Conservation (phyloP, 495 filamentous ascomycete species). For the Annulohypoxylon moriforme region DNA sequence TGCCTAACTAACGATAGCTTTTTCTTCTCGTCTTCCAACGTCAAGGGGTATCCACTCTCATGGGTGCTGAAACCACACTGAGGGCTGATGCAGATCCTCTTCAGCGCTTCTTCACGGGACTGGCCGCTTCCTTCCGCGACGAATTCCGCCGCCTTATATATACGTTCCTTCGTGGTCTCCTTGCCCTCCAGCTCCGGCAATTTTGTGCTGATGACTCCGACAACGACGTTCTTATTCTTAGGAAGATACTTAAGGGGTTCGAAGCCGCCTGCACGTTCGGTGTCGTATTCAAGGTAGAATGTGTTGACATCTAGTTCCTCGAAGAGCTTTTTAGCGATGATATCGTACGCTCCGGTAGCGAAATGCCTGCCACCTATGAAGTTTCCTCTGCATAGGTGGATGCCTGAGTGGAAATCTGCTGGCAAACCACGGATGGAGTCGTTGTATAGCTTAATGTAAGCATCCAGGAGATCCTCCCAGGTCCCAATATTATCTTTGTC, state of each 20-base stretch:
- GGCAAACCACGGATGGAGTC: conserved; percentile 72
- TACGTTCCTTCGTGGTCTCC: conserved; percentile 75
- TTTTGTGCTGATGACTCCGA: conserved; percentile 81
- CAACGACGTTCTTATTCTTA: conserved; percentile 77
- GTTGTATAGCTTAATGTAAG: conserved; percentile 83
- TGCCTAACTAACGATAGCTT: conserved; percentile 75
- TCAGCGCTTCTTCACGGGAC: conserved; percentile 71
- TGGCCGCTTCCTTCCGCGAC: conserved; percentile 76
- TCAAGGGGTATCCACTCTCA: conserved; percentile 73
- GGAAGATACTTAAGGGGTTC: conserved; percentile 80
- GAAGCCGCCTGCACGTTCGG: conserved; percentile 77
- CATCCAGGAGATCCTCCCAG: conserved; percentile 73
- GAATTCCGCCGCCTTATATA: conserved; percentile 74
- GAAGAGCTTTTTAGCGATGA: conserved; percentile 83
- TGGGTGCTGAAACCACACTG: conserved; percentile 86
- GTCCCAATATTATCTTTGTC: conserved; percentile 66
- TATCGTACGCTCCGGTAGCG: conserved; percentile 82
- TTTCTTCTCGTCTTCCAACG: conserved; percentile 73
- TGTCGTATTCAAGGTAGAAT: conserved; percentile 89
- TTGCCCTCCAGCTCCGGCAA: conserved; percentile 78
- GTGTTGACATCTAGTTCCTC: conserved; percentile 78
- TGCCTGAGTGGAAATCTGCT: conserved; percentile 77
- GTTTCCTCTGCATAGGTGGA: conserved; percentile 85
- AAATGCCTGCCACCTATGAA: conserved; percentile 83
- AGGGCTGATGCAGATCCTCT: conserved; percentile 76